Percentiles rank a stretch among this genome's conserved stretches.
Evolutionary conservation across 140 eudicot species (phyloP).

Genomic region (Erigeron philadelphicus): DNA sequence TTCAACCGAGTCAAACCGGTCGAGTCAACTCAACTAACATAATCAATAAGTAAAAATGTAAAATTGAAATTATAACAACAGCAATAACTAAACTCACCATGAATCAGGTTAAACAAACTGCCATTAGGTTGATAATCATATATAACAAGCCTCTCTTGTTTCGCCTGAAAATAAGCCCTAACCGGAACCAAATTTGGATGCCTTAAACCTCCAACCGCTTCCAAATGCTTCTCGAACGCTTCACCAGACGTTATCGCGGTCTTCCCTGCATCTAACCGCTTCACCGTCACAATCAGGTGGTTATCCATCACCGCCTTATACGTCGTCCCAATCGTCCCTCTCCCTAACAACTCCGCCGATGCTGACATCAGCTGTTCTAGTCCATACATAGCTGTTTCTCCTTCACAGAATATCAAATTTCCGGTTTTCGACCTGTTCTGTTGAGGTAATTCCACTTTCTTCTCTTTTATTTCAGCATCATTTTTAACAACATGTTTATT

Average conservation of each 20-base stretch:
- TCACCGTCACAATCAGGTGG: constrained; percentile 62
- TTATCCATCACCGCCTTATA: constrained; percentile 69
- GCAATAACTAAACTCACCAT: constrained; percentile 38
- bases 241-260: constrained; percentile 59
- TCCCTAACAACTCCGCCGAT: constrained; percentile 79
- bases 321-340: constrained; percentile 79
- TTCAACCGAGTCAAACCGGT: constrained; percentile 22
- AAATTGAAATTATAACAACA: too few species aligned
- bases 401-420: constrained; percentile 49
- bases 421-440: constrained; percentile 46
- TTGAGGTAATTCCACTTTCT: constrained; percentile 37
- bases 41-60: too few species aligned
- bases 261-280: constrained; percentile 68
- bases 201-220: constrained; percentile 55
- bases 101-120: constrained; percentile 71
- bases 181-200: constrained; percentile 83
- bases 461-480: constrained; percentile 30
- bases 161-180: constrained; percentile 75
- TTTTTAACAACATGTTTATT: constrained; percentile 20
- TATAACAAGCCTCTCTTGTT: constrained; percentile 57
- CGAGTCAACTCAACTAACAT: constrained; percentile 24
- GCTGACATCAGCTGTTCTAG: constrained; percentile 75
- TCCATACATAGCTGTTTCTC: constrained; percentile 48
- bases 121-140: constrained; percentile 80
- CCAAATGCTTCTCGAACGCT: constrained; percentile 68